Conservation (phyloP, 305 asterid species). For the Lippia alba region DNA sequence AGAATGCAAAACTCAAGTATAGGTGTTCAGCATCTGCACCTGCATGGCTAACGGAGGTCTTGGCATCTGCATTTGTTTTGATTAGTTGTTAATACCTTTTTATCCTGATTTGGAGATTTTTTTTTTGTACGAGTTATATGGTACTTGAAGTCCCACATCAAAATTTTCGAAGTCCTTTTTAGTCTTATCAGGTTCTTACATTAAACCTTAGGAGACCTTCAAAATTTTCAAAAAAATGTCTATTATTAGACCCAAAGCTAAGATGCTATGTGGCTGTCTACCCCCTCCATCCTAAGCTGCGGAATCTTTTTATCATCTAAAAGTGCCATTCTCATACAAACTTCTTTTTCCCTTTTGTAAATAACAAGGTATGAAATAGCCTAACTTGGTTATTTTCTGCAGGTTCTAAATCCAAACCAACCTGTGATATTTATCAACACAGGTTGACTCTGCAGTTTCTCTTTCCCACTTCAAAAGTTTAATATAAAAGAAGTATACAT, state of each 20-base stretch:
- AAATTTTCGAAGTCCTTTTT: not conserved
- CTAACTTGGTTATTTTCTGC: slow-evolving; percentile 34
- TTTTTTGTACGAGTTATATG: not conserved
- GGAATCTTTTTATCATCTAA: not conserved
- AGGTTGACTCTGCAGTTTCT: slow-evolving; percentile 52
- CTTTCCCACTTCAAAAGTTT: slow-evolving; percentile 22
- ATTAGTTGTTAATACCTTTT: not conserved
- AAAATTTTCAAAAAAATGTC: not conserved
- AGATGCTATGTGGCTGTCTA: not conserved
- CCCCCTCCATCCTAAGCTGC: slow-evolving; percentile 10
- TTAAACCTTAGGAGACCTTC: no score
- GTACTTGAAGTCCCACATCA: slow-evolving; percentile 13
- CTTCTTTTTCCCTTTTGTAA: not conserved
- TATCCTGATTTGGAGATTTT: slow-evolving; percentile 4
- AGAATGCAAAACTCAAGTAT: slow-evolving; percentile 73
- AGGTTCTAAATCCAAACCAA: slow-evolving; percentile 80
- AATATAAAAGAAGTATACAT: slow-evolving; percentile 7
- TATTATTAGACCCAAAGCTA: not conserved
- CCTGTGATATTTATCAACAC: slow-evolving; percentile 88
- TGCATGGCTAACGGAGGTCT: slow-evolving; percentile 83
- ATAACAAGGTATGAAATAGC: slow-evolving; percentile 9
- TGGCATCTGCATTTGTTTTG: slow-evolving; percentile 28
- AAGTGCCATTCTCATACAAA: not conserved
- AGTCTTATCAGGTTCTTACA: slow-evolving; percentile 11
- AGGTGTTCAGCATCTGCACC: slow-evolving; percentile 58